These are phyloP conservation scores for Alternaria metachromatica DNA, from an alignment of 2,329 filamentous ascomycete species.

Conservation along the genomic window DNA sequence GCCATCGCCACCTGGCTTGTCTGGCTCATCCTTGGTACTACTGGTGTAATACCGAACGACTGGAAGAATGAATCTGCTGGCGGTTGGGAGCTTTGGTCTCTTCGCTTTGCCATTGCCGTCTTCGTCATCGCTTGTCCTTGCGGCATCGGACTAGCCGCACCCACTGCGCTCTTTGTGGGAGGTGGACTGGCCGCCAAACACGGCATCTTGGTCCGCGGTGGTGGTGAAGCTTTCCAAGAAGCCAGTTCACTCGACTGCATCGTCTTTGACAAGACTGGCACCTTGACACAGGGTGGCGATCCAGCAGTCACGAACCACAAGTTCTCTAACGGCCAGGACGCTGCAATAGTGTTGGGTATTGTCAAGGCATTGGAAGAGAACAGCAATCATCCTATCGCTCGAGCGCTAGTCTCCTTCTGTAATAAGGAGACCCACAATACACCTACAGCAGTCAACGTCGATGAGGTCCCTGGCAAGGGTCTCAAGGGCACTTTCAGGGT, in stretches of 20 bases:
- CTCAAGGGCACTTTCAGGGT: conserved; percentile 64
- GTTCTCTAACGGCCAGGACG: conserved; percentile 41
- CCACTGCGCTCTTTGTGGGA: conserved; percentile 83
- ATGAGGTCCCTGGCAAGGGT: conserved; percentile 76
- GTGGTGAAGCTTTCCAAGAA: conserved; percentile 85
- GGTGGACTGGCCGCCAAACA: conserved; percentile 79
- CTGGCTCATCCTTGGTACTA: conserved; percentile 71
- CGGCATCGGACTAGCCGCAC: conserved; percentile 82
- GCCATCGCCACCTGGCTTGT: conserved; percentile 74
- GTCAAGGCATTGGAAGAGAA: conserved; percentile 70
- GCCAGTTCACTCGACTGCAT: conserved; percentile 79
- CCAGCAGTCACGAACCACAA: conserved; percentile 69
- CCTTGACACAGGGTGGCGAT: conserved; percentile 75
- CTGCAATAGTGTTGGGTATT: conserved; percentile 57
- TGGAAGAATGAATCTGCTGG: conserved; percentile 63
- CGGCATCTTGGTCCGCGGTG: conserved; percentile 83
- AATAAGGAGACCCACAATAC: conserved; percentile 19
- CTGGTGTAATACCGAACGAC: conserved; percentile 62
- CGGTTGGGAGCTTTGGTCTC: conserved; percentile 75
- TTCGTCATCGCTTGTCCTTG: conserved; percentile 89
- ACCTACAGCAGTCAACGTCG: conserved; percentile 50
- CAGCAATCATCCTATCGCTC: conserved; percentile 77
- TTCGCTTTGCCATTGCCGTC: conserved; percentile 84
- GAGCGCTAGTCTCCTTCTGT: conserved; percentile 71
- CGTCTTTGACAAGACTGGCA: conserved; percentile 90